Evolutionary conservation across 2,329 filamentous ascomycete genomes (phyloP).

Genomic region (Periconia digitata): DNA sequence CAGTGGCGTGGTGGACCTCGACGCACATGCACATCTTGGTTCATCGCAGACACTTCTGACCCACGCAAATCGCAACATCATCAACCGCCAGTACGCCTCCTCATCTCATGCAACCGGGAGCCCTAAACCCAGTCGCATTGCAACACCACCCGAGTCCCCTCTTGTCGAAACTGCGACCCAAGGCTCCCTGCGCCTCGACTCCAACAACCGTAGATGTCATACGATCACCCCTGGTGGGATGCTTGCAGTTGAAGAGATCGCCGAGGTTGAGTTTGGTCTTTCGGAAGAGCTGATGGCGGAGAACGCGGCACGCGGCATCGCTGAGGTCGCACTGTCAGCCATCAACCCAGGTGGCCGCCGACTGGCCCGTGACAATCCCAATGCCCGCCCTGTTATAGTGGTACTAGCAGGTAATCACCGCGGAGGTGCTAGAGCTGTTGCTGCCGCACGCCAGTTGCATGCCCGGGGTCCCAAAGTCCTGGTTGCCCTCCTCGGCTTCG

Average conservation of each 20-base stretch:
- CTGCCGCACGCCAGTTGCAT: slow-evolving; percentile 81
- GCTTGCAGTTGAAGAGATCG: slow-evolving; percentile 89
- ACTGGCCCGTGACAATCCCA: slow-evolving; percentile 51
- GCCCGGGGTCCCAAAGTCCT: slow-evolving; percentile 81
- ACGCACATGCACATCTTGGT: slow-evolving; percentile 25
- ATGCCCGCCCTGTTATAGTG: slow-evolving; percentile 62
- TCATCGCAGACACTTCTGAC: slow-evolving; percentile 30
- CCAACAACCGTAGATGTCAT: slow-evolving; percentile 58
- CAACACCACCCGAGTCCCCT: slow-evolving; percentile 42
- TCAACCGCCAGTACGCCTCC: slow-evolving; percentile 37
- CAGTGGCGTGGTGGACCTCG: slow-evolving; percentile 43
- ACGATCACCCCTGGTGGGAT: slow-evolving; percentile 74
- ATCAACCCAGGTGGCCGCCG: slow-evolving; percentile 62
- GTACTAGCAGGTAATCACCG: slow-evolving; percentile 96
- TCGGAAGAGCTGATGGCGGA: slow-evolving; percentile 90
- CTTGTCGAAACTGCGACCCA: slow-evolving; percentile 27
- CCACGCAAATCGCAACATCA: slow-evolving; percentile 34
- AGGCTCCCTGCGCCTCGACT: slow-evolving; percentile 53
- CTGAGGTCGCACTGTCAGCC: slow-evolving; percentile 75
- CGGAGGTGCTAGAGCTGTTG: slow-evolving; percentile 79
- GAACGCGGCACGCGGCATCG: slow-evolving; percentile 85
- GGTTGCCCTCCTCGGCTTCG: slow-evolving; percentile 80
- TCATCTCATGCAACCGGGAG: slow-evolving; percentile 41
- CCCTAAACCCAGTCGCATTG: slow-evolving; percentile 34
- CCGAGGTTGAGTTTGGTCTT: slow-evolving; percentile 81